Conservation (phyloP, 75 land plant species). For the Cryptomeria japonica region DNA sequence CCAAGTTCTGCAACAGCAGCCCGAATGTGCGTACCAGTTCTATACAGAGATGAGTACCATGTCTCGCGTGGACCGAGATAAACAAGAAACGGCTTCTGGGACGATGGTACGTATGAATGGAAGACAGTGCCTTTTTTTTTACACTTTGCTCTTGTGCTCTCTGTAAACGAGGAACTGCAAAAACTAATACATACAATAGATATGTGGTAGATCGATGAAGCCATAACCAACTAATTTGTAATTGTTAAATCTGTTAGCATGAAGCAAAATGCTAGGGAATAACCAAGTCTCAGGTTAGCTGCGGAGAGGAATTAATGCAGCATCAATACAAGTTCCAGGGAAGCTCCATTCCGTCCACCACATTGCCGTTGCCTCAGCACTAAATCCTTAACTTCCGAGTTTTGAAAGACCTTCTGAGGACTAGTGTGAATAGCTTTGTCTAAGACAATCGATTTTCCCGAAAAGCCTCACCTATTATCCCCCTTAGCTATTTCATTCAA, state of each 20-base stretch:
- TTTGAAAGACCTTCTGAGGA: not conserved
- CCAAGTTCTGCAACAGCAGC: constrained; percentile 79
- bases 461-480: not conserved
- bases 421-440: not conserved
- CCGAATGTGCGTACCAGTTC: constrained; percentile 80
- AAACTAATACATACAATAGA: not conserved
- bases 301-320: not conserved
- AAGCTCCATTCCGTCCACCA: not conserved
- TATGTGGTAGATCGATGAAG: not conserved
- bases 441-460: not conserved
- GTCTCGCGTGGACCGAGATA: constrained; percentile 49
- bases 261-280: not conserved
- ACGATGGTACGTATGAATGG: constrained; percentile 43
- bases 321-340: not conserved
- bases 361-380: not conserved
- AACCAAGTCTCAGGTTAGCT: not conserved
- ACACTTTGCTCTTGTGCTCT: not conserved
- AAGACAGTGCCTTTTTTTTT: not conserved
- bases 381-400: not conserved
- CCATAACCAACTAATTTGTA: not conserved
- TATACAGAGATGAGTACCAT: constrained; percentile 81
- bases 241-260: not conserved
- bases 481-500: not conserved
- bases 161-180: not conserved
- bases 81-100: constrained; percentile 35